Evolutionary conservation across 2,329 filamentous ascomycete species (phyloP).

Genomic region (Elsinoe perseae): DNA sequence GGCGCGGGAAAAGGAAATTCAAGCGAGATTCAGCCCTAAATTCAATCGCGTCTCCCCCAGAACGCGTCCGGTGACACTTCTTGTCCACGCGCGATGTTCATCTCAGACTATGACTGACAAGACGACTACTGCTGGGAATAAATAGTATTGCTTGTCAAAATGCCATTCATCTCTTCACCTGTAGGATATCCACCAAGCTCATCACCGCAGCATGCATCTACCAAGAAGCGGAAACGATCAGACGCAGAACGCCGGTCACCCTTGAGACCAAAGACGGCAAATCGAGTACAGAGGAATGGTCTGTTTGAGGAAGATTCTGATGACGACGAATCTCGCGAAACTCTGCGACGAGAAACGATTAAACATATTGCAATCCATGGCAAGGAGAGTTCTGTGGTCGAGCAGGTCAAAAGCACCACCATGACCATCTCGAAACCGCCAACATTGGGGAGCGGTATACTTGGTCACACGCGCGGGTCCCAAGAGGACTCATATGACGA

Average conservation of each 20-base stretch:
- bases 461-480: neutral
- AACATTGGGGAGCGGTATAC: neutral
- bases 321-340: conserved; percentile 28
- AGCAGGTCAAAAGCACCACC: neutral
- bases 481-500: neutral
- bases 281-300: conserved; percentile 31
- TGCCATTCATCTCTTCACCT: conserved; percentile 56
- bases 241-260: conserved; percentile 20
- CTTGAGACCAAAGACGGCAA: conserved; percentile 21
- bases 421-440: neutral
- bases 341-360: neutral
- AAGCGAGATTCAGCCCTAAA: conserved; percentile 4
- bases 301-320: conserved; percentile 35
- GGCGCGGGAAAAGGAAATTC: neutral
- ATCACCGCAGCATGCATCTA: conserved; percentile 30
- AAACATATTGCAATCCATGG: neutral
- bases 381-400: neutral
- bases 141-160: conserved; percentile 36
- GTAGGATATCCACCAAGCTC: conserved; percentile 50
- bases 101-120: neutral
- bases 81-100: neutral
- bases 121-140: neutral
- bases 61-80: neutral
- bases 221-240: conserved; percentile 33
- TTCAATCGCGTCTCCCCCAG: neutral